Base-by-base conservation (phyloP, 257 asterid genomes). In the Euphrasia confusa region DNA sequence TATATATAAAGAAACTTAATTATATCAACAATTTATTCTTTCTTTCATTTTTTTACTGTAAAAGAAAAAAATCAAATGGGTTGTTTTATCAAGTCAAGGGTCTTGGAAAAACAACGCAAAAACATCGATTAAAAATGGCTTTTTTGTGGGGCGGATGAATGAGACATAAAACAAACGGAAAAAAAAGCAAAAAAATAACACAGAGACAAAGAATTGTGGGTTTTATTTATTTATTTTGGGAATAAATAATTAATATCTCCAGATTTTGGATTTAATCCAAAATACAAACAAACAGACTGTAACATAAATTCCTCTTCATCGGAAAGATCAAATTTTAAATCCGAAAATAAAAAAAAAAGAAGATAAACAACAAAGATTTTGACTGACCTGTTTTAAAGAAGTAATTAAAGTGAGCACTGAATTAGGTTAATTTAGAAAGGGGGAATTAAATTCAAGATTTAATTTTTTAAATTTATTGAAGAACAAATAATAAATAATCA, bases 181-280 rank as follows among this genome's bases (percentile, higher is more conserved):
- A 37, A 28, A 33, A 49, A 48, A 48, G 2, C 2, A n/a, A 2
- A 9, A 10, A 14, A n/a, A 27, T 3, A 11, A 42, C 21, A 45
- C 15, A 44, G 57, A 55, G 57, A 30, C 74, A 63, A 70, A 32
- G 68, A 33, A 33, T 77, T 69, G 71, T 70, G 73, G 44, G 17
- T 56, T 63, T 76, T 35, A 1, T 47, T 63, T 47, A 15, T 47
- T 57, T n/a, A 27, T 56, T 47, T 37, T 2, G 14, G 0, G 9
- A 54, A 24, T 54, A 21, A 54, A 33, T 8, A 13, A 13, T 2
- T 10, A 44, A 13, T 0, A 42, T 42, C 0, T 7, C 13, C 6
- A 12, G 17, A 45, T 58, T 56, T 39, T 33, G 45, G 54, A 63
- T 44, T 21, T 0, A 57, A 49, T 28, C 40, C 62, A 10, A 58